phyloP scores from a whole-genome alignment of 2,329 filamentous ascomycete species.

The Penicillium sp. region DNA sequence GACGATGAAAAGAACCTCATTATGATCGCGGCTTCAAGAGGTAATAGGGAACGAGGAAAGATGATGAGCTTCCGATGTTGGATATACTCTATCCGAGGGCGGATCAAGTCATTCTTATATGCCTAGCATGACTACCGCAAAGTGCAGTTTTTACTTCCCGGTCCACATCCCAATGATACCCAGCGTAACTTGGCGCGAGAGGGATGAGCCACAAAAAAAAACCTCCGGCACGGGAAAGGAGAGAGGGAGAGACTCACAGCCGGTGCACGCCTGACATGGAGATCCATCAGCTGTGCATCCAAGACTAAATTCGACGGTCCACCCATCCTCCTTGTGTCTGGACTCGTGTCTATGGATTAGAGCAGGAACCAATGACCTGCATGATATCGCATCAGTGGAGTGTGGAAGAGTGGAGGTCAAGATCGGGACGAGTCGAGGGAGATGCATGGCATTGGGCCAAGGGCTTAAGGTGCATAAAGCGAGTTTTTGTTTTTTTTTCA shows the following conservation, averaged over 20 bases:
- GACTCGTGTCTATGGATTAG: background rate
- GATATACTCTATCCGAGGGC: background rate
- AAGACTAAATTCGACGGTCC: background rate
- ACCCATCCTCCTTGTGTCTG: background rate
- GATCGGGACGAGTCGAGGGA: too few species aligned
- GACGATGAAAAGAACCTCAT: background rate
- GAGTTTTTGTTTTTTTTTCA: too few species aligned
- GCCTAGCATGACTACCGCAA: background rate
- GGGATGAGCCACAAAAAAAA: background rate
- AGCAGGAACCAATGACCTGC: background rate
- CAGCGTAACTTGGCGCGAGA: background rate
- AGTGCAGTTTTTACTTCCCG: background rate
- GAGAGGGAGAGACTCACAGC: background rate
- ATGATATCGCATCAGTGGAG: background rate
- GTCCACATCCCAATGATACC: background rate
- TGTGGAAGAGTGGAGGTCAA: background rate
- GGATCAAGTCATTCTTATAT: background rate
- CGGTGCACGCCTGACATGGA: background rate
- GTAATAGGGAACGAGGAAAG: background rate
- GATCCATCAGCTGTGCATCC: background rate
- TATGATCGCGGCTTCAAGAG: background rate
- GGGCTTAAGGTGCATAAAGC: too few species aligned
- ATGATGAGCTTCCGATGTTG: background rate
- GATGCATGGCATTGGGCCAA: too few species aligned
- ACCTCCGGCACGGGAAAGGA: background rate